Percentiles rank a stretch among this genome's conserved stretches.
phyloP scores from a whole-genome alignment of 441 rosid species.

The Brassica balearica region DNA sequence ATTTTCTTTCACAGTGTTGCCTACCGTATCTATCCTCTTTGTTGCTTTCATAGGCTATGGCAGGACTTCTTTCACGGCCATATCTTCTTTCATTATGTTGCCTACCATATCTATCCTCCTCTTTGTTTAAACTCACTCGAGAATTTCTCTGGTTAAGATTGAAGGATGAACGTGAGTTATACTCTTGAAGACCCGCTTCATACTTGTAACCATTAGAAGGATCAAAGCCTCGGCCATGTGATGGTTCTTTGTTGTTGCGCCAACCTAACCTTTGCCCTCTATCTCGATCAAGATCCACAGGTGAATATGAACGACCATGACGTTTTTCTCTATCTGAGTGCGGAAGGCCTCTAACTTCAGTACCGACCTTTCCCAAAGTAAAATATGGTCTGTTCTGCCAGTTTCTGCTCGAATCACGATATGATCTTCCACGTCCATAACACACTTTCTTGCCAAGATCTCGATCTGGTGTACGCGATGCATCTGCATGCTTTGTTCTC shows the following conservation, averaged over 20 bases:
- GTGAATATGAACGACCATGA: constrained; percentile 41
- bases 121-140: constrained; percentile 43
- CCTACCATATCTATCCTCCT: constrained; percentile 38
- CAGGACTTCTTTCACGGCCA: constrained; percentile 42
- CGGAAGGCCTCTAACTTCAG: constrained; percentile 33
- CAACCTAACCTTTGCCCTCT: constrained; percentile 41
- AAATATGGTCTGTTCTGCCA: constrained; percentile 18
- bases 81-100: constrained; percentile 37
- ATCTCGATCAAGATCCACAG: constrained; percentile 40
- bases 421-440: constrained; percentile 35
- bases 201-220: constrained; percentile 36
- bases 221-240: constrained; percentile 35
- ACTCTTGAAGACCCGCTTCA: constrained; percentile 37
- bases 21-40: constrained; percentile 40
- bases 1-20: constrained; percentile 37
- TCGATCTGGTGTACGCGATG: constrained; percentile 38
- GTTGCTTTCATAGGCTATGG: constrained; percentile 41
- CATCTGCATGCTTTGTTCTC: constrained; percentile 32
- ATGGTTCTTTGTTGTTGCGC: constrained; percentile 40
- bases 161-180: constrained; percentile 31
- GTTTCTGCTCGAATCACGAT: constrained; percentile 40
- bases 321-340: constrained; percentile 36
- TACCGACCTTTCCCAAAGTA: constrained; percentile 33
- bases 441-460: constrained; percentile 33
- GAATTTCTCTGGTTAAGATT: constrained; percentile 32